Base-by-base conservation (phyloP, 2,329 filamentous ascomycete species). In the Scytalidium lignicola region DNA sequence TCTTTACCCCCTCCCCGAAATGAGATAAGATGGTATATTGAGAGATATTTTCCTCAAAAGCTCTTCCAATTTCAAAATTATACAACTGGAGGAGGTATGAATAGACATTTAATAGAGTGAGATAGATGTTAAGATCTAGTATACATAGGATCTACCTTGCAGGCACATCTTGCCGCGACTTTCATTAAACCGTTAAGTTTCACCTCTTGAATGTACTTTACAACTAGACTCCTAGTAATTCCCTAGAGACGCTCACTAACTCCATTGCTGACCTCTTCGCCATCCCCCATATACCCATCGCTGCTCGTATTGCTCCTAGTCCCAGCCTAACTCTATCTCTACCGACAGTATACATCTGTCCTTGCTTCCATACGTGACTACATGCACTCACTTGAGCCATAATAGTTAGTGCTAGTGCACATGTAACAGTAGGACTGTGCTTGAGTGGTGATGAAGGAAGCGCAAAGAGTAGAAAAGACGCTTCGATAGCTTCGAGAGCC, bases 311-410 rank as follows among this genome's bases (percentile, higher is more conserved):
- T 0, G 76, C 75, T 10, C 81, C 80, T 5, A 82, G 75, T 37
- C 80, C 79, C 9, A 84, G 68, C 2, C 76, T 70, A 18, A 85
- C 78, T 29, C 69, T 73, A 60, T 78, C 80, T 62, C 72, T 75
- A 54, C 68, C 69, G 50, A 63, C 69, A 51, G 66, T 69, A n/a
- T 50, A 52, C 61, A 67, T 70, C 51, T 68, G 68, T 49, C 58
- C 72, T 58, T 53, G 69, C 19, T 68, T 65, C 52, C 72, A 66
- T 19, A 70, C 62, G 67, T 48, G 74, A 60, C 78, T 80, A 66
- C 80, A 85, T 21, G 80, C 80, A 0, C 79, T 79, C 15, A 83
- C 65, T 52, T 82, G 76, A 6, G 81, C 77, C 37, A 81, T 74
- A n/a, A 76, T 76, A 37, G 74, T 74, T 44, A 81, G 65, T 5